phyloP scores from a whole-genome alignment of 2,329 filamentous ascomycete genomes.

The Davidsoniella australis region DNA sequence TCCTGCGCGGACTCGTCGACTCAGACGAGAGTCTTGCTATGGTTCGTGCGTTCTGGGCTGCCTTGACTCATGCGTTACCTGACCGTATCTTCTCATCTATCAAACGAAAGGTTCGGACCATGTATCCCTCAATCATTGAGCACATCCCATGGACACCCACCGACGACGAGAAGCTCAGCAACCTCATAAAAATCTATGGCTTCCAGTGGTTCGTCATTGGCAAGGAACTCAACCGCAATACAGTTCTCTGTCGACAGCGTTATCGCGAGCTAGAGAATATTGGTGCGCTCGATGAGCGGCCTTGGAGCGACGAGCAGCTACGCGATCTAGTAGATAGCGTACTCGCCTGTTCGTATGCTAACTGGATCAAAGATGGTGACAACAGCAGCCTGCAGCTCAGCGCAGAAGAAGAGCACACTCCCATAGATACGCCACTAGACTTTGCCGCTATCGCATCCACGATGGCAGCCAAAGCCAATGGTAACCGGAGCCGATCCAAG shows the following conservation, averaged over 20 bases:
- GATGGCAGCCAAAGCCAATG: background rate
- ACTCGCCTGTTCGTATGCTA: slow-evolving; percentile 1
- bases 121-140: slow-evolving; percentile 3
- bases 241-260: slow-evolving; percentile 6
- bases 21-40: background rate
- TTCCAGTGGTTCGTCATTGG: slow-evolving; percentile 5
- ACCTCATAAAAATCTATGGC: slow-evolving; percentile 1
- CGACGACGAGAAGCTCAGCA: slow-evolving; percentile 1
- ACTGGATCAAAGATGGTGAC: slow-evolving; percentile 4
- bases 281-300: background rate
- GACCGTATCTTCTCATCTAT: slow-evolving; percentile 4
- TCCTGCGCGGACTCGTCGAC: slow-evolving; percentile 8
- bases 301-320: slow-evolving; percentile 5
- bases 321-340: slow-evolving; percentile 7
- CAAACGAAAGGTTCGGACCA: slow-evolving; percentile 2
- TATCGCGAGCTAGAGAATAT: slow-evolving; percentile 5
- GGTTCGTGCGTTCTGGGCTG: slow-evolving; percentile 2
- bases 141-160: slow-evolving; percentile 1
- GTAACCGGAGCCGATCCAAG: no score
- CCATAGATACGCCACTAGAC: background rate
- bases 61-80: slow-evolving; percentile 3
- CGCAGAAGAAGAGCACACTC: background rate
- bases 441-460: background rate
- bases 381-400: no score
- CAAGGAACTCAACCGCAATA: slow-evolving; percentile 4